Percentiles rank a stretch among this genome's conserved stretches.
Evolutionary conservation across 331 rosid species (phyloP).

Genomic region (Saraca asoca): DNA sequence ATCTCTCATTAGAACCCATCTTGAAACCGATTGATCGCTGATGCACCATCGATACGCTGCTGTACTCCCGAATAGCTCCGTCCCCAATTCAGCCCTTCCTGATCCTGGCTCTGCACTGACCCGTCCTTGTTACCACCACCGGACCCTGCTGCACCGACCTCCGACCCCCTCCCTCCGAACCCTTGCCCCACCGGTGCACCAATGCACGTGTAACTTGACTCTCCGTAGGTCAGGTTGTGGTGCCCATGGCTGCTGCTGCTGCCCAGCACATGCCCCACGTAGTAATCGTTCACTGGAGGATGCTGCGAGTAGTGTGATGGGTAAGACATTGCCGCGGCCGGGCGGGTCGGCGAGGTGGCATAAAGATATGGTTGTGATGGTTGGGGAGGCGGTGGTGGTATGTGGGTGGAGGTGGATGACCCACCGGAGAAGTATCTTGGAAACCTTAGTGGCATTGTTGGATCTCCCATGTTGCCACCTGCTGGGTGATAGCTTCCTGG

Average conservation of each 20-base stretch:
- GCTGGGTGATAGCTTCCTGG: slow-evolving; percentile 54
- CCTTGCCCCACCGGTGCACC: slow-evolving; percentile 94
- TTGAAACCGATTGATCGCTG: slow-evolving; percentile 88
- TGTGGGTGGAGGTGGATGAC: slow-evolving; percentile 59
- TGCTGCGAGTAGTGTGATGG: slow-evolving; percentile 52
- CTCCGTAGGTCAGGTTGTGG: slow-evolving; percentile 42
- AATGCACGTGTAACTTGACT: slow-evolving; percentile 63
- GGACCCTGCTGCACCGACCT: too few relatives aligned
- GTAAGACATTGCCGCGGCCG: slow-evolving; percentile 45
- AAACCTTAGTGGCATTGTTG: slow-evolving; percentile 62
- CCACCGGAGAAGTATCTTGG: slow-evolving; percentile 71
- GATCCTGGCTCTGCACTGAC: slow-evolving; percentile 44
- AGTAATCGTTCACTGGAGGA: slow-evolving; percentile 58
- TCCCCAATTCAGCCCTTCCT: slow-evolving; percentile 60
- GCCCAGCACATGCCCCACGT: slow-evolving; percentile 71
- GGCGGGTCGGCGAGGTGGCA: slow-evolving; percentile 56
- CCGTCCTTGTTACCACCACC: slow-evolving; percentile 50
- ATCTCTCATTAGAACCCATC: slow-evolving; percentile 63
- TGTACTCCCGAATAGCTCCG: slow-evolving; percentile 53
- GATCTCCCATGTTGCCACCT: slow-evolving; percentile 53
- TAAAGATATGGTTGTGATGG: slow-evolving; percentile 53
- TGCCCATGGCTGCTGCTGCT: slow-evolving; percentile 39
- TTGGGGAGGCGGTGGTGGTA: slow-evolving; percentile 46
- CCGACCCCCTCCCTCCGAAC: slow-evolving; percentile 17
- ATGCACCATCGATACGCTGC: slow-evolving; percentile 46